Evolutionary conservation across 2,329 filamentous ascomycete species (phyloP), one percentile per base, ranked within the genome.

Genomic region (Paraphaeosphaeria minitans): DNA sequence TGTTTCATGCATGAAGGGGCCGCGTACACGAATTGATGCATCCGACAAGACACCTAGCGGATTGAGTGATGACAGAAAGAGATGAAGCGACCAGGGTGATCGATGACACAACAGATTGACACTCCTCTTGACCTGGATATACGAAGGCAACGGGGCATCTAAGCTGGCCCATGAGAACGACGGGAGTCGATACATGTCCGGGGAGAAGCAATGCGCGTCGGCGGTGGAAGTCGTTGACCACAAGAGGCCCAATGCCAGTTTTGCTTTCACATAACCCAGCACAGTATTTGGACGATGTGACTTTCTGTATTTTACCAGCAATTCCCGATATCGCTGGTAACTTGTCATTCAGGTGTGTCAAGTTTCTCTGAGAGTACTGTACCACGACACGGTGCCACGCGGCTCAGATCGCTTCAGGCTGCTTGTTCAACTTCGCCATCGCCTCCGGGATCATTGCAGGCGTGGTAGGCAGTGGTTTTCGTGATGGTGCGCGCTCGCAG

Each of bases 291-390:
- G 71, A 74, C 13, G 64, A 56, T 9, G 72, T 73, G 13, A 67
- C 69, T 42, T 66, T 64, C 31, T 65, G 60, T 35, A 75, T 71
- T 43, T 70, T 72, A 24, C 56, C 62, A n/a, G 74, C 73, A 21
- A 76, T 73, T 3, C 74, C 73, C 10, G 73, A 75, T 22, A 76
- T 68, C 1, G 73, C 73, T 16, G 71, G 71, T 8, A 76, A 57
- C 41, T 72, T 75, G 46, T 75, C 73, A 1, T 43, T 55, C 5
- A 66, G 54, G 4, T 73, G 59, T 1, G 72, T 76, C 4, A 76
- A 60, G 16, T 63, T 52, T 29, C 70, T 58, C n/a, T 60, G 57
- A 0, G 70, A 69, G 51, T 75, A 76, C 33, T 70, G 60, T 41
- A 70, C 66, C 16, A 75, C 65, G 31, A 76, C 64, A 9, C 61